Conservation (phyloP, 257 asterid genomes). For the Cinchona pubescens region DNA sequence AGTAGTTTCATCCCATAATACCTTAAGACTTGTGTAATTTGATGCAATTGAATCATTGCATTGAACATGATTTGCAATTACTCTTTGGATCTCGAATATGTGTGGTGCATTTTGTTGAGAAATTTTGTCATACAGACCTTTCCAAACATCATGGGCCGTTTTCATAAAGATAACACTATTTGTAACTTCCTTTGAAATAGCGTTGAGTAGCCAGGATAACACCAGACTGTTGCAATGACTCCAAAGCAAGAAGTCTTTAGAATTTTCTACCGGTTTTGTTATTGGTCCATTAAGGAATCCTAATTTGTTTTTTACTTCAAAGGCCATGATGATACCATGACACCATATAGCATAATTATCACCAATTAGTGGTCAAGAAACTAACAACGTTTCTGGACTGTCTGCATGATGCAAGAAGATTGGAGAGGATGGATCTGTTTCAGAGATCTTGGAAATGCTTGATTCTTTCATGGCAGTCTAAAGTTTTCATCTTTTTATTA, state of each 20-base stretch:
- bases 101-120: background rate
- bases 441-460: too few relatives aligned
- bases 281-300: too few relatives aligned
- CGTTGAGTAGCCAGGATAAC: too few relatives aligned
- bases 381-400: background rate
- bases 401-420: background rate
- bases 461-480: too few relatives aligned
- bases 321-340: background rate
- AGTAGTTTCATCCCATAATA: background rate
- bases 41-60: too few relatives aligned
- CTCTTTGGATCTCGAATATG: too few relatives aligned
- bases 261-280: background rate
- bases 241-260: background rate
- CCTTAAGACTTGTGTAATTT: background rate
- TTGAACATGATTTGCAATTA: too few relatives aligned
- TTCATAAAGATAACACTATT: background rate
- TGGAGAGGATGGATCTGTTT: background rate
- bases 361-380: background rate
- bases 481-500: too few relatives aligned
- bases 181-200: too few relatives aligned
- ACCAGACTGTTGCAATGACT: background rate
- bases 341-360: background rate
- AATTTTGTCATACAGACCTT: background rate
- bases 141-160: background rate
- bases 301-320: background rate